Evolutionary conservation across 176 grass and related monocot genomes (phyloP).

Genomic region (Phragmites australis): DNA sequence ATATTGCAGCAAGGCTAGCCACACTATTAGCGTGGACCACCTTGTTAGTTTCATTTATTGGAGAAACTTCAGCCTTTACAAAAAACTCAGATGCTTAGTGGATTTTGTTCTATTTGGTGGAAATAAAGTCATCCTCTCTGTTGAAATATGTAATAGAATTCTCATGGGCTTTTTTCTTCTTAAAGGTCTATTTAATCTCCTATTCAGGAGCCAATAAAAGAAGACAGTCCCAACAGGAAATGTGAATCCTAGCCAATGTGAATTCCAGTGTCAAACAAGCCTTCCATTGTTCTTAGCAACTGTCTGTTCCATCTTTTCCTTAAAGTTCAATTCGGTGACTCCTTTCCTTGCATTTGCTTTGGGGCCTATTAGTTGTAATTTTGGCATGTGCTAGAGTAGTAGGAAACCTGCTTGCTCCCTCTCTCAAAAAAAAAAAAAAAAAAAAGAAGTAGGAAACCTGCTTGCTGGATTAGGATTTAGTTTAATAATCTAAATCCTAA

Average conservation of each 20-base stretch:
- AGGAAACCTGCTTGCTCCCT: background rate
- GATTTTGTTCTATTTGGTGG: background rate
- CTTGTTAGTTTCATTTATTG: conserved; percentile 7
- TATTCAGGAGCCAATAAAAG: background rate
- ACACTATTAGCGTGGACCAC: too few relatives aligned
- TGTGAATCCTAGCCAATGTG: background rate
- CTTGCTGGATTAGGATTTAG: background rate
- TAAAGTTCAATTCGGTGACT: background rate
- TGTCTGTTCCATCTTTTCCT: background rate
- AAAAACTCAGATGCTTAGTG: background rate
- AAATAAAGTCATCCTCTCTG: background rate
- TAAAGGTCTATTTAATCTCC: background rate
- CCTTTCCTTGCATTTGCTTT: background rate
- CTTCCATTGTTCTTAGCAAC: background rate
- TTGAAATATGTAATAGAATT: background rate
- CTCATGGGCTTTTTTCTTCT: background rate
- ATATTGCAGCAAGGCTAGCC: too few relatives aligned
- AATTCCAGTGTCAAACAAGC: background rate
- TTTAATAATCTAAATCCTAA: background rate
- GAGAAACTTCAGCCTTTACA: background rate
- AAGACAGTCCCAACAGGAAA: background rate
- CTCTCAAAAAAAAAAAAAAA: too few relatives aligned
- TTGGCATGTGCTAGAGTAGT: background rate
- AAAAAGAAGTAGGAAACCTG: background rate
- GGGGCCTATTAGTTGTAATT: background rate